phyloP scores from a whole-genome alignment of 495 filamentous ascomycete genomes.

The Darksidea phi region DNA sequence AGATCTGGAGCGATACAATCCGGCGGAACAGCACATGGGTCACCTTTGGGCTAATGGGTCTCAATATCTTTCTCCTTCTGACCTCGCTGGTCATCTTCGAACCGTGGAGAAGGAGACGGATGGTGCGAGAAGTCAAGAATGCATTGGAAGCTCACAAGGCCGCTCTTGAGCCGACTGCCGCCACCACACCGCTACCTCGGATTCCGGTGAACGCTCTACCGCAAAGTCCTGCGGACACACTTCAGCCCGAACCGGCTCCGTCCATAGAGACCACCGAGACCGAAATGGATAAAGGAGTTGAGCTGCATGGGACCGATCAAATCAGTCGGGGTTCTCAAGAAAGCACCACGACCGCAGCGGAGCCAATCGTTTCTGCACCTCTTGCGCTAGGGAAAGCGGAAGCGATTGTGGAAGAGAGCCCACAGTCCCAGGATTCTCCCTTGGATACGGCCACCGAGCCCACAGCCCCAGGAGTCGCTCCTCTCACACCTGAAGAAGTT shows the following conservation, averaged over 20 bases:
- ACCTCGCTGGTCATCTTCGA: conserved; percentile 90
- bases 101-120: conserved; percentile 78
- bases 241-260: conserved; percentile 7
- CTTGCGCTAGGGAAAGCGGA: not conserved
- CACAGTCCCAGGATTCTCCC: not conserved
- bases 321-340: not conserved
- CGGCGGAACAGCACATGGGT: conserved; percentile 95
- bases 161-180: conserved; percentile 14
- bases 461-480: not conserved
- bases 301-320: conserved; percentile 24
- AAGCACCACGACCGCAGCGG: not conserved
- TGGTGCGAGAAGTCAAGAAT: conserved; percentile 78
- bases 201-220: too few species aligned
- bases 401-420: not conserved
- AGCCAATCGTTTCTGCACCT: not conserved
- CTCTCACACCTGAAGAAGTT: not conserved
- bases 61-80: conserved; percentile 87
- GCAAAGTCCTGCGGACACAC: conserved; percentile 21
- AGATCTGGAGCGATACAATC: conserved; percentile 99
- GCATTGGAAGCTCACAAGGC: conserved; percentile 69
- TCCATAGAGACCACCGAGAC: not conserved
- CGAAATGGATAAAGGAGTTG: not conserved
- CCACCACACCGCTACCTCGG: conserved; percentile 5
- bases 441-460: not conserved
- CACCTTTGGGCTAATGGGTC: conserved; percentile 95